phyloP scores from a whole-genome alignment of 495 filamentous ascomycete species.

The Tuber magnatum region DNA sequence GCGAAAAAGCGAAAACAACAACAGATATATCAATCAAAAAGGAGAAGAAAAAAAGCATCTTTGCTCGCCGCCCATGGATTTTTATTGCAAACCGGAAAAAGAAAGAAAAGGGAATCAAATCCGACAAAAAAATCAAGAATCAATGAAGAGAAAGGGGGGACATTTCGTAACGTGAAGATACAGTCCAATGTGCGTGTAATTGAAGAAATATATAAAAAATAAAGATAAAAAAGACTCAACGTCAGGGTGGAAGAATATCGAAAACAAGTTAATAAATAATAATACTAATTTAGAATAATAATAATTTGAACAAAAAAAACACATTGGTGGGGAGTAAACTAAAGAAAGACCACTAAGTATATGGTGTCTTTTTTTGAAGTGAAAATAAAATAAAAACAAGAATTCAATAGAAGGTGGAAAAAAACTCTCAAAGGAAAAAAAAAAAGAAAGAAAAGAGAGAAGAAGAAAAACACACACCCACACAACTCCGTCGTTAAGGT shows the following conservation, averaged over 20 bases:
- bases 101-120: slow-evolving; percentile 9
- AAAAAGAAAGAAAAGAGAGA: slow-evolving; percentile 5
- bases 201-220: slow-evolving; percentile 13
- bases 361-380: slow-evolving; percentile 30
- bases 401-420: slow-evolving; percentile 5
- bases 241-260: background rate
- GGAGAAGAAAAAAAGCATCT: slow-evolving; percentile 6
- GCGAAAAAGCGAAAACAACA: background rate
- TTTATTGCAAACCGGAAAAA: slow-evolving; percentile 1
- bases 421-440: slow-evolving; percentile 10
- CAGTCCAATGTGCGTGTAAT: slow-evolving; percentile 28
- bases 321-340: slow-evolving; percentile 21
- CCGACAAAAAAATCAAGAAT: slow-evolving; percentile 1
- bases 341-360: slow-evolving; percentile 30
- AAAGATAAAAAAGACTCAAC: slow-evolving; percentile 11
- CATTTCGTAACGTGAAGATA: slow-evolving; percentile 22
- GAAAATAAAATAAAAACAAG: slow-evolving; percentile 13
- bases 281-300: slow-evolving; percentile 13
- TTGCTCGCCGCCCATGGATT: slow-evolving; percentile 20
- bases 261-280: background rate
- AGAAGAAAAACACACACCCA: slow-evolving; percentile 8
- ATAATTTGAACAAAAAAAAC: slow-evolving; percentile 28
- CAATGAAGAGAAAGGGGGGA: slow-evolving; percentile 22
- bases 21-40: background rate
- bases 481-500: slow-evolving; percentile 11